These are phyloP conservation scores for Pelargonium citronellum DNA, from an alignment of 441 rosid species.

Conservation along the genomic window DNA sequence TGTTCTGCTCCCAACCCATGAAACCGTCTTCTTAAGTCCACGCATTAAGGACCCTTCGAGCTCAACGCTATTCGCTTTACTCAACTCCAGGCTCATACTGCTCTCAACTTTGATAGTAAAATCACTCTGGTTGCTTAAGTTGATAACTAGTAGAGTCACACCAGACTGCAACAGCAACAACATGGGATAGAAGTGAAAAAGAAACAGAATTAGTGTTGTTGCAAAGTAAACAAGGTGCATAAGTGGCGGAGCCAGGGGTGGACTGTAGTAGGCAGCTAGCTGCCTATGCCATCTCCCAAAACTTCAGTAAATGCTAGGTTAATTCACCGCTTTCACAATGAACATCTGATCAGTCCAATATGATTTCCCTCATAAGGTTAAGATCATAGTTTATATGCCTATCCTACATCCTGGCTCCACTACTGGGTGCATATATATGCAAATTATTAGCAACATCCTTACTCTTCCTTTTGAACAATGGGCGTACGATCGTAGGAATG, in stretches of 20 bases:
- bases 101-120: slow-evolving; percentile 45
- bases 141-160: slow-evolving; percentile 70
- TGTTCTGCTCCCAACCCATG: slow-evolving; percentile 58
- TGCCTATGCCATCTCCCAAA: too few species aligned
- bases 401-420: too few species aligned
- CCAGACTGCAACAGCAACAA: slow-evolving; percentile 49
- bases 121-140: slow-evolving; percentile 61
- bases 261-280: too few species aligned
- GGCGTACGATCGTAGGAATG: slow-evolving; percentile 66
- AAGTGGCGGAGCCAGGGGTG: too few species aligned
- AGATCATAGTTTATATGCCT: too few species aligned
- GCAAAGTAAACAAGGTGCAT: not conserved
- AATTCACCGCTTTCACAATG: too few species aligned
- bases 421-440: too few species aligned
- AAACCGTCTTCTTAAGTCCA: slow-evolving; percentile 48
- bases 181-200: not conserved
- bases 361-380: too few species aligned
- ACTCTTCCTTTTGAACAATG: slow-evolving; percentile 94
- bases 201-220: not conserved
- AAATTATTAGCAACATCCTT: slow-evolving; percentile 23
- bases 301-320: too few species aligned
- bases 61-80: slow-evolving; percentile 11
- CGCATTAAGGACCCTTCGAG: slow-evolving; percentile 33
- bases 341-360: too few species aligned
- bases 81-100: slow-evolving; percentile 31